A percentile compares a stretch with the other conserved stretches of the same genome.
These are phyloP conservation scores for Furcasterigmium sp. DNA, from an alignment of 2,329 filamentous ascomycete genomes.

Conservation along the genomic window DNA sequence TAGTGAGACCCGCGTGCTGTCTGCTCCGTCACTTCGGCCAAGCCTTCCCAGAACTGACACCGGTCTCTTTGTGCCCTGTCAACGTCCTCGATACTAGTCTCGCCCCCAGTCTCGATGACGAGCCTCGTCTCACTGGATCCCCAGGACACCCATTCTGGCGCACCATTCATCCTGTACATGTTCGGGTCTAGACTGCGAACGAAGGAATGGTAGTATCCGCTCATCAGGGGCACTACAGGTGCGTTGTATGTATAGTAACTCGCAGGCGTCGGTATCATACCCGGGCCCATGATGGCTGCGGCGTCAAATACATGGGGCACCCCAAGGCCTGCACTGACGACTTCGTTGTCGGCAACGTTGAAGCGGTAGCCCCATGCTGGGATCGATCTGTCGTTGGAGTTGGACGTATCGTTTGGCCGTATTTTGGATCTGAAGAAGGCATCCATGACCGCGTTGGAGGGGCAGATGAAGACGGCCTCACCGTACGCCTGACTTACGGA, in stretches of 20 bases:
- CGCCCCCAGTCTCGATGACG: slow-evolving; percentile 30
- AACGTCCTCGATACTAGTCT: slow-evolving; percentile 33
- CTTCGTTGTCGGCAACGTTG: slow-evolving; percentile 36
- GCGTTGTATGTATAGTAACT: slow-evolving; percentile 41
- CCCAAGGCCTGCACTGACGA: slow-evolving; percentile 32
- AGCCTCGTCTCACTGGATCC: slow-evolving; percentile 24
- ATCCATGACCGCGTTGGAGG: slow-evolving; percentile 31
- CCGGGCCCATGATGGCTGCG: slow-evolving; percentile 43
- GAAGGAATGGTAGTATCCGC: slow-evolving; percentile 47
- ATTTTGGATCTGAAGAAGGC: slow-evolving; percentile 17
- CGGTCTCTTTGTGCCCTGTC: slow-evolving; percentile 24
- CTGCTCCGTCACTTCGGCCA: slow-evolving; percentile 23
- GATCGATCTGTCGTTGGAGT: slow-evolving; percentile 2
- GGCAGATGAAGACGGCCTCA: slow-evolving; percentile 40
- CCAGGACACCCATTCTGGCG: slow-evolving; percentile 38
- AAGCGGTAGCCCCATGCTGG: slow-evolving; percentile 42
- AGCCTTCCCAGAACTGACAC: slow-evolving; percentile 35
- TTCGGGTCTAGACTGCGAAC: slow-evolving; percentile 40
- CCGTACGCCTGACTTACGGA: slow-evolving; percentile 35
- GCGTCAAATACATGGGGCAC: slow-evolving; percentile 43
- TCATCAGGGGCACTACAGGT: slow-evolving; percentile 37
- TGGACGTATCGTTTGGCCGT: slow-evolving; percentile 1
- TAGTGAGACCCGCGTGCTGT: neutral
- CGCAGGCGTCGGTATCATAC: slow-evolving; percentile 20
- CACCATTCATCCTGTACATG: slow-evolving; percentile 18